Evolutionary conservation across 257 asterid species (phyloP), one percentile per base, ranked within the genome.

Genomic region (Solanum verrucosum): DNA sequence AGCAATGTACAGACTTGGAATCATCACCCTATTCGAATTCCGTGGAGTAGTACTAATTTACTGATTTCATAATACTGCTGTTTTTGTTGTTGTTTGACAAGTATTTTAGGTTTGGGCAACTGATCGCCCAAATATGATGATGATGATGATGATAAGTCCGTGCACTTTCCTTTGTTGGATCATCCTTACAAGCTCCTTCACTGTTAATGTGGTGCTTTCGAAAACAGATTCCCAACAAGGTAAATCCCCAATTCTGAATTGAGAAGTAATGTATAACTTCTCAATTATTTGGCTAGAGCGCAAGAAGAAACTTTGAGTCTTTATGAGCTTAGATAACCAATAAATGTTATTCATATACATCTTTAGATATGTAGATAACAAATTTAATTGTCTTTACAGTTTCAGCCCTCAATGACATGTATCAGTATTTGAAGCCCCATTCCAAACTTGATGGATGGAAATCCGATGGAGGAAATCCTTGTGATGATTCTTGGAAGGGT

Each of bases 401-500:
- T 83, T 89, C 95, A 29, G 90, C 90, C 85, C 95, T 92, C 88
- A 92, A 90, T 87, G 87, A 83, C 59, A 87, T 92, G 93, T 92
- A 92, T 87, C 78, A 85, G 83, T 87, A 93, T 88, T 87, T 92
- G 92, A 90, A 88, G 89, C 91, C 93, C 6, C 90, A 92, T 83
- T 81, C 87, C 82, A n/a, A 74, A 84, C 31, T 92, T 90, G 89
- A 86, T 71, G 90, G 88, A 38, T 91, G 92, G 93, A 91, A 82
- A 79, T 87, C 89, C 11, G 73, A 72, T 88, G 95, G 95, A 29
- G 95, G 95, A 37, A 93, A 91, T 87, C 93, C 95, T 65, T 92
- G 95, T 84, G 93, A 59, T 14, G 92, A 90, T n/a, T 92, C 93
- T 20, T 92, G 93, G 95, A 86, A 68, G 90, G 95, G 95, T 84